phyloP scores from a whole-genome alignment of 345 rosid genomes.

The Sonneratia caseolaris region DNA sequence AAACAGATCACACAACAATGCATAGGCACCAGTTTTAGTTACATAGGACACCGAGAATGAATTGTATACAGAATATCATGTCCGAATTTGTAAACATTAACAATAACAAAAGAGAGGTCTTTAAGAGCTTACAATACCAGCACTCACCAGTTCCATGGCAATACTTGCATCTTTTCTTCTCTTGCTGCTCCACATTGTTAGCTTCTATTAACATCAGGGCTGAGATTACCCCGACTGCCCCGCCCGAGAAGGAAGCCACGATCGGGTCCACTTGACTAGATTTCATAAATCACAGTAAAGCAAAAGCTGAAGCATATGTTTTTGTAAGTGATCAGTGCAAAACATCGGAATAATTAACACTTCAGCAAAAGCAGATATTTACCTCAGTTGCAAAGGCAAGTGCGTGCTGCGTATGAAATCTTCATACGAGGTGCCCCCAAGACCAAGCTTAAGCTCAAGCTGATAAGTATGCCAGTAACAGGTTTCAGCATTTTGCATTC shows the following conservation, averaged over 20 bases:
- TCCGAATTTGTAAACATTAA: background rate
- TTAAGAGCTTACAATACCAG: background rate
- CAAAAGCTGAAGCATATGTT: background rate
- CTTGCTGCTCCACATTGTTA: slow-evolving; percentile 82
- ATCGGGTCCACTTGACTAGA: slow-evolving; percentile 95
- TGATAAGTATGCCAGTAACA: slow-evolving; percentile 21
- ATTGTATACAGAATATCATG: background rate
- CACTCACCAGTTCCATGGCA: slow-evolving; percentile 79
- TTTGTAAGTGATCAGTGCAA: background rate
- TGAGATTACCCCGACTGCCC: slow-evolving; percentile 96
- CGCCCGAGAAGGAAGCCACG: slow-evolving; percentile 82
- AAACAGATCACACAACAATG: slow-evolving; percentile 2
- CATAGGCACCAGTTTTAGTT: background rate
- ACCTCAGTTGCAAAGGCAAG: slow-evolving; percentile 88
- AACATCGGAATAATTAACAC: background rate
- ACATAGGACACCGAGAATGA: background rate
- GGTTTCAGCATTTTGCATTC: slow-evolving; percentile 3
- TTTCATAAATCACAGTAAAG: slow-evolving; percentile 5
- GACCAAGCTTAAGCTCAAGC: slow-evolving; percentile 85
- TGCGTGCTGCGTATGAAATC: slow-evolving; percentile 77
- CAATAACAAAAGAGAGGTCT: background rate
- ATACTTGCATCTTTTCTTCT: slow-evolving; percentile 92
- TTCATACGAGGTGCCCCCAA: slow-evolving; percentile 93
- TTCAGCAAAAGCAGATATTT: slow-evolving; percentile 4
- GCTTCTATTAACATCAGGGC: slow-evolving; percentile 87